phyloP scores from a whole-genome alignment of 495 filamentous ascomycete genomes.

The Podospora didyma region DNA sequence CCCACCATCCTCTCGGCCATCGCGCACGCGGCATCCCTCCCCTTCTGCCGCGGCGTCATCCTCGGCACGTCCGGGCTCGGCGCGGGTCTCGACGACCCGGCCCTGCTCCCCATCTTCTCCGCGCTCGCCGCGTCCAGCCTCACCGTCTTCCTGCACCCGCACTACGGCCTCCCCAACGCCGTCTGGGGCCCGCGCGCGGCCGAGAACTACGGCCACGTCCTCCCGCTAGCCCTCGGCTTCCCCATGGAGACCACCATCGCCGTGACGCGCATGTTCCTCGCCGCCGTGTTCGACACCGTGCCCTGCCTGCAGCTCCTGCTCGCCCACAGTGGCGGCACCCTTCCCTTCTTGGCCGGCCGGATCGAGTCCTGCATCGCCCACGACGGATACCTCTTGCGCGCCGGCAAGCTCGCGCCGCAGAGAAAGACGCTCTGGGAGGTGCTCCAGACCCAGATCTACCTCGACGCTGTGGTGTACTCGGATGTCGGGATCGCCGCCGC shows the following conservation, averaged over 20 bases:
- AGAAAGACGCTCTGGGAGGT: constrained; percentile 71
- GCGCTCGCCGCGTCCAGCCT: constrained; percentile 60
- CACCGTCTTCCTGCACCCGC: constrained; percentile 84
- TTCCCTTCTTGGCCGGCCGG: constrained; percentile 84
- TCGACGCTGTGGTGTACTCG: constrained; percentile 86
- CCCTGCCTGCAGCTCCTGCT: constrained; percentile 67
- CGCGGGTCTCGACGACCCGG: constrained; percentile 73
- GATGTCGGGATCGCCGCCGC: constrained; percentile 72
- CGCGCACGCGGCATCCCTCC: constrained; percentile 51
- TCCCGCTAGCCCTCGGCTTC: constrained; percentile 83
- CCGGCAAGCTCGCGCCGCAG: constrained; percentile 35
- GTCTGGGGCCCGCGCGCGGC: constrained; percentile 66
- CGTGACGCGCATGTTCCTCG: constrained; percentile 78
- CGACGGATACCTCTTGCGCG: constrained; percentile 63
- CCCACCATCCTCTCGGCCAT: constrained; percentile 63
- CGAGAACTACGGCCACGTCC: constrained; percentile 85
- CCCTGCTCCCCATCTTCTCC: constrained; percentile 63
- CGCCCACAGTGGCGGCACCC: constrained; percentile 83
- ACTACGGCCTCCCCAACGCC: constrained; percentile 78
- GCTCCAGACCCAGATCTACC: constrained; percentile 77
- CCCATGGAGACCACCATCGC: constrained; percentile 93
- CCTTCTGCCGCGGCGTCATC: constrained; percentile 77
- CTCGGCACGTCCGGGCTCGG: constrained; percentile 84
- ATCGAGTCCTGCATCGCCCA: constrained; percentile 86
- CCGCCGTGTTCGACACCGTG: constrained; percentile 79